Evolutionary conservation across 2,329 filamentous ascomycete genomes (phyloP).

Genomic region (Coniochaeta sp.): DNA sequence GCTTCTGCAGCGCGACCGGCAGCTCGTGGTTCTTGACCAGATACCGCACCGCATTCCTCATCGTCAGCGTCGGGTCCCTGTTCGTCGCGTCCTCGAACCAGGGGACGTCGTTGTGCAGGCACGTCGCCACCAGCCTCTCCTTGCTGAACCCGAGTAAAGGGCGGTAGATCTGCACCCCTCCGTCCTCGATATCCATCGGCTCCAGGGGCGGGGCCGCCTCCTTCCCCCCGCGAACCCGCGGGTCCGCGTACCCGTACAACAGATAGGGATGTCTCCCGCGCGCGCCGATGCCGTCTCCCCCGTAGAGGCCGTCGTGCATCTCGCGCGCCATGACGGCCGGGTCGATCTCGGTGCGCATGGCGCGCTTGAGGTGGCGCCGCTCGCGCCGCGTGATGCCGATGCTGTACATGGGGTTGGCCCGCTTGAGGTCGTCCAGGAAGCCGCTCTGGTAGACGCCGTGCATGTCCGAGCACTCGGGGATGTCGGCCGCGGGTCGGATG

Average conservation of each 20-base stretch:
- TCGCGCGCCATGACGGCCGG: constrained; percentile 11
- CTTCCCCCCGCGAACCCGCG: constrained; percentile 5
- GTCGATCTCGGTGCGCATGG: constrained; percentile 18
- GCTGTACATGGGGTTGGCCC: constrained; percentile 26
- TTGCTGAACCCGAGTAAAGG: constrained; percentile 68
- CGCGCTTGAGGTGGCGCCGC: constrained; percentile 14
- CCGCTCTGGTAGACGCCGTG: constrained; percentile 65
- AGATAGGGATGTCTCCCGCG: not conserved
- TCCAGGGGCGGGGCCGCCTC: constrained; percentile 12
- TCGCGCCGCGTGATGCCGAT: constrained; percentile 18
- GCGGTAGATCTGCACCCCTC: constrained; percentile 59
- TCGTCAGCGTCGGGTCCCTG: constrained; percentile 64
- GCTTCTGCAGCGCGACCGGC: constrained; percentile 61
- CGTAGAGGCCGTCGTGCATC: constrained; percentile 6
- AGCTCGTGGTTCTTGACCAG: constrained; percentile 48
- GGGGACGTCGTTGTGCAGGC: constrained; percentile 53
- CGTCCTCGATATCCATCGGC: constrained; percentile 44
- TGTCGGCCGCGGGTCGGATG: constrained; percentile 55
- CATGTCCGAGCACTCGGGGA: constrained; percentile 79
- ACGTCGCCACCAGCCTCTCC: constrained; percentile 65
- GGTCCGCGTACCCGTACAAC: no score
- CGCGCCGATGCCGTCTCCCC: constrained; percentile 1
- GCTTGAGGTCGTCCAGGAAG: constrained; percentile 36
- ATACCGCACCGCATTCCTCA: constrained; percentile 72
- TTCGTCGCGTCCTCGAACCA: constrained; percentile 91